Evolutionary conservation across 768 basidiomycete genomes (phyloP).

Genomic region (Tephrocybe sp.): DNA sequence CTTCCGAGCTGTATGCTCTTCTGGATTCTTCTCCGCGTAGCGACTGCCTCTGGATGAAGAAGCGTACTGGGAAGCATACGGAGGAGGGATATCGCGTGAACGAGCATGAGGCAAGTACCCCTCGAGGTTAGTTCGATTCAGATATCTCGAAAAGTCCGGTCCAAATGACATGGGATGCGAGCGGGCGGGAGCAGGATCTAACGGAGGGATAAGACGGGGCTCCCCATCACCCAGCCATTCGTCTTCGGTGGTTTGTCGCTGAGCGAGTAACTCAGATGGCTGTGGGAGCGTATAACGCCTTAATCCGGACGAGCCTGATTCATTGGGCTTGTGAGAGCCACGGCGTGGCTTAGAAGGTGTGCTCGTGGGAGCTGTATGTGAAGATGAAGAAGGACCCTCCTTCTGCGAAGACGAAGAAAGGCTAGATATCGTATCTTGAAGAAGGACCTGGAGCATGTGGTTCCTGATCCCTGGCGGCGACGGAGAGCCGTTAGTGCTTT

Average conservation of each 20-base stretch:
- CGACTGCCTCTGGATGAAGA: slow-evolving; percentile 9
- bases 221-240: neutral
- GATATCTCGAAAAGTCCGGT: slow-evolving; percentile 7
- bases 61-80: slow-evolving; percentile 11
- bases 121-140: no score
- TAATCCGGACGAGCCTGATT: slow-evolving; percentile 2
- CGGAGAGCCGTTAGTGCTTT: neutral
- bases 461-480: slow-evolving; percentile 23
- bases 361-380: slow-evolving; percentile 34
- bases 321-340: slow-evolving; percentile 16
- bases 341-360: slow-evolving; percentile 18
- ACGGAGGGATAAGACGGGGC: neutral
- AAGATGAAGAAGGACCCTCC: slow-evolving; percentile 32
- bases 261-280: slow-evolving; percentile 13
- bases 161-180: slow-evolving; percentile 12
- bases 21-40: slow-evolving; percentile 2
- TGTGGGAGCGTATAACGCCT: slow-evolving; percentile 18
- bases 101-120: no score
- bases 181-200: slow-evolving; percentile 5
- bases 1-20: neutral
- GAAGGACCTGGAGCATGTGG: slow-evolving; percentile 44
- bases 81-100: slow-evolving; percentile 10
- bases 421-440: slow-evolving; percentile 26
- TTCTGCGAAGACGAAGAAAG: slow-evolving; percentile 2
- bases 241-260: slow-evolving; percentile 8